Evolutionary conservation across 192 early-diverging fungal genomes (phyloP), one percentile per base, ranked within the genome.

Genomic region (Coemansia sp.): DNA sequence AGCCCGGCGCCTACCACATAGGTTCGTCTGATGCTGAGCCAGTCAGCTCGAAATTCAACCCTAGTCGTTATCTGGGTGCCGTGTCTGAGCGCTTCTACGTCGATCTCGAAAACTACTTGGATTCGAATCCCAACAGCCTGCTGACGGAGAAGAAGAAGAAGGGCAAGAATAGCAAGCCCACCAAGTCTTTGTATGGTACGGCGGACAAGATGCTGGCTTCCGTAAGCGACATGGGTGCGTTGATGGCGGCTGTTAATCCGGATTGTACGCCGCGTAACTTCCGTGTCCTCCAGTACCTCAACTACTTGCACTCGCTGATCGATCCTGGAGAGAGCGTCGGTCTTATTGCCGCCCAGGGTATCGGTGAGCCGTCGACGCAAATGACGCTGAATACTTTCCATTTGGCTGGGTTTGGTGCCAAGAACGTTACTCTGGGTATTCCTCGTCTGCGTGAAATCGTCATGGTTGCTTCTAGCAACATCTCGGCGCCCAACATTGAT

Each of bases 341-440:
- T 63, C 79, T 98, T 36, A 86, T 99, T 63, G 98, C 98, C 20
- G 97, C 97, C 18, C 97, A 99, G 80, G 91, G 90, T 75, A 92
- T 99, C 66, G 98, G 98, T 53, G 98, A 99, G 86, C 98, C 98
- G 49, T 97, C 96, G 49, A 99, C 98, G 16, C 98, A 99, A 77
- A 99, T 99, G 98, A 99, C 98, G 44, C 88, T 99, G 39, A 99
- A 99, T 86, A 99, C 98, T 62, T 99, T 99, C 93, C 98, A 99
- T 87, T 94, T 98, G 85, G 94, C 94, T 49, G 94, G 94, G 38
- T 95, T 92, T 68, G 97, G 96, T 82, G 96, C 95, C 68, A 95
- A 95, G 77, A 99, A 99, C 89, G 98, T 99, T 29, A 99, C 98
- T 3, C 89, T 99, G 44, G 98, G 98, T 90, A 98, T 99, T 68